These are phyloP conservation scores for Groenewaldozyma sp. DNA, from an alignment of 1,139 yeast species.

Conservation along the genomic window DNA sequence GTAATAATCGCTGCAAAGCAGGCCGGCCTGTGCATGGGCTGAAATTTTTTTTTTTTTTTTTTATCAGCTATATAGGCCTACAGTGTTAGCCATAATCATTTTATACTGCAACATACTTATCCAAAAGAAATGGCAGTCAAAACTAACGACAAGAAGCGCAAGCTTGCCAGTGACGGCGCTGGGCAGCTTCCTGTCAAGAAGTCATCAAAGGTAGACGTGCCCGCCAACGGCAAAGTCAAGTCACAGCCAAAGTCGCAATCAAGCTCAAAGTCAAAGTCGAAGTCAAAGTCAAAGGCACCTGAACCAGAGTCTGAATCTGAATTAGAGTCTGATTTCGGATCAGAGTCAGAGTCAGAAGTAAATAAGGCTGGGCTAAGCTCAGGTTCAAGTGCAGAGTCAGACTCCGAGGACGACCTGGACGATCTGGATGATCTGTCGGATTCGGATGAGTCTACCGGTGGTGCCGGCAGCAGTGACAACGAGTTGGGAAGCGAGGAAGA, in stretches of 20 bases:
- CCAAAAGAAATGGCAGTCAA: too few species aligned
- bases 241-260: too few species aligned
- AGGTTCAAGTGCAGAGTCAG: neutral
- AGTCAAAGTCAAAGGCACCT: neutral
- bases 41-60: too few species aligned
- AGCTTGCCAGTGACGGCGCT: too few species aligned
- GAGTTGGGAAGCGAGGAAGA: constrained; percentile 8
- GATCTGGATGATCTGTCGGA: constrained; percentile 6
- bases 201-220: neutral
- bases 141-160: too few species aligned
- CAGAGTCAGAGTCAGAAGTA: constrained; percentile 8
- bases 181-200: neutral
- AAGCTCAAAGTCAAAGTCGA: too few species aligned
- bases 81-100: too few species aligned
- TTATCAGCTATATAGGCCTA: too few species aligned
- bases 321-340: constrained; percentile 4
- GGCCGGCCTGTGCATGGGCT: too few species aligned
- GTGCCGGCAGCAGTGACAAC: constrained; percentile 10
- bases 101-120: too few species aligned
- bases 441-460: constrained; percentile 6
- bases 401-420: constrained; percentile 4
- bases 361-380: constrained; percentile 3
- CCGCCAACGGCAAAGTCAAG: neutral
- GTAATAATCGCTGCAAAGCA: too few species aligned
- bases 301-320: constrained; percentile 2